Evolutionary conservation across 495 filamentous ascomycete species (phyloP).

Genomic region (Aspergillus coremiiformis): DNA sequence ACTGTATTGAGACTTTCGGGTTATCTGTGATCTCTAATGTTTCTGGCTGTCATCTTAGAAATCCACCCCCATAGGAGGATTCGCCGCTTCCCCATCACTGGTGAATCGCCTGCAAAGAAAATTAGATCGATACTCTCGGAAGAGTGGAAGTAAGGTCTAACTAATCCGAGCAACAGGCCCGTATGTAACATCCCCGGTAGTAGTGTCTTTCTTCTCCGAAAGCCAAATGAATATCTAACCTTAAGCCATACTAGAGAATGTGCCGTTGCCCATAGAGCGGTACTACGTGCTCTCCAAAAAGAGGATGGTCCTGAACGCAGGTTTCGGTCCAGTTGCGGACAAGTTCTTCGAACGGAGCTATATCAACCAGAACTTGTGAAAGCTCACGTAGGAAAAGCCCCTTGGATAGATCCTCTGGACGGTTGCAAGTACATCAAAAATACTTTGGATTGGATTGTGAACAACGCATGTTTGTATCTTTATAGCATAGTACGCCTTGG

Average conservation of each 20-base stretch:
- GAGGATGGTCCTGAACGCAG: constrained; percentile 6
- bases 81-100: constrained; percentile 4
- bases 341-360: constrained; percentile 2
- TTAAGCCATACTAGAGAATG: background rate
- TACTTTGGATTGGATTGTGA: constrained; percentile 8
- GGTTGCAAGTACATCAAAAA: background rate
- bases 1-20: background rate
- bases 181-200: background rate
- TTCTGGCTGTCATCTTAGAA: background rate
- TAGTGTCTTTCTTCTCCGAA: background rate
- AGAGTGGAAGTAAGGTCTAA: background rate
- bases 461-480: background rate
- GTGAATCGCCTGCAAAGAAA: background rate
- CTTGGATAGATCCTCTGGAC: background rate
- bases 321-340: constrained; percentile 5
- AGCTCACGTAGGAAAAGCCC: background rate
- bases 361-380: background rate
- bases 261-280: constrained; percentile 7
- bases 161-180: background rate
- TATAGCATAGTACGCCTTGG: background rate
- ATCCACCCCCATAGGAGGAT: constrained; percentile 6
- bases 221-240: background rate
- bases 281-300: constrained; percentile 9
- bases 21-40: background rate
- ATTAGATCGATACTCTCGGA: background rate